Evolutionary conservation across 805 yeast species (phyloP).

Genomic region (Wickerhamomyces xylosicus): DNA sequence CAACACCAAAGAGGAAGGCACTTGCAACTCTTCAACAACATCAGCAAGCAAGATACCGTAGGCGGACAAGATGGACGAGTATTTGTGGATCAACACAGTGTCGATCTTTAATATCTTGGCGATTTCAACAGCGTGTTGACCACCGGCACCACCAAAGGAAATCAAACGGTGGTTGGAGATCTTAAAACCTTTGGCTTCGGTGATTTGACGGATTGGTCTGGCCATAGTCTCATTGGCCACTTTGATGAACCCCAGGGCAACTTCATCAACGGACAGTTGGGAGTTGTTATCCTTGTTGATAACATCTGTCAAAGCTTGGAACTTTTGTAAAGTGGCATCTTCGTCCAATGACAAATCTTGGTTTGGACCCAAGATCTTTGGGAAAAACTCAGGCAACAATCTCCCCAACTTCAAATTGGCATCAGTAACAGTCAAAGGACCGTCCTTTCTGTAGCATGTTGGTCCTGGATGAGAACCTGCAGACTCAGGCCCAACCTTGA

Average conservation of each 20-base stretch:
- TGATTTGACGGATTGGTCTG: conserved; percentile 75
- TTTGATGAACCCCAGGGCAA: conserved; percentile 71
- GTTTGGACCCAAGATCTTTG: conserved; percentile 74
- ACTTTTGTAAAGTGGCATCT: conserved; percentile 38
- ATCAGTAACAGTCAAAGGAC: conserved; percentile 78
- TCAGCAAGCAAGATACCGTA: conserved; percentile 86
- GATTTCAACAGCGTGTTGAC: conserved; percentile 77
- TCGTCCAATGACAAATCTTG: conserved; percentile 62
- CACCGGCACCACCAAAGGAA: conserved; percentile 91
- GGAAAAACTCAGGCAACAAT: conserved; percentile 64
- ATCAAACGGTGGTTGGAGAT: conserved; percentile 61
- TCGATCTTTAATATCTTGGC: conserved; percentile 63
- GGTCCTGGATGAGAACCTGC: conserved; percentile 90
- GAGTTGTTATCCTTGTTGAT: conserved; percentile 39
- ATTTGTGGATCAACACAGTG: conserved; percentile 64
- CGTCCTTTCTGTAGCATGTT: conserved; percentile 76
- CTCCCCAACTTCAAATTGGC: conserved; percentile 71
- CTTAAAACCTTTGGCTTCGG: conserved; percentile 75
- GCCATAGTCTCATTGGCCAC: conserved; percentile 89
- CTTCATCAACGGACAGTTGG: conserved; percentile 45
- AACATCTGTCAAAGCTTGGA: conserved; percentile 38
- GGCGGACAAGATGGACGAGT: conserved; percentile 78
- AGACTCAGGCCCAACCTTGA: conserved; percentile 79
- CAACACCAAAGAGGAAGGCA: conserved; percentile 48
- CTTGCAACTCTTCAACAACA: conserved; percentile 71